Percentiles rank a stretch among this genome's conserved stretches.
Evolutionary conservation across 805 yeast genomes (phyloP).

Genomic region (Barnettozyma sp.): DNA sequence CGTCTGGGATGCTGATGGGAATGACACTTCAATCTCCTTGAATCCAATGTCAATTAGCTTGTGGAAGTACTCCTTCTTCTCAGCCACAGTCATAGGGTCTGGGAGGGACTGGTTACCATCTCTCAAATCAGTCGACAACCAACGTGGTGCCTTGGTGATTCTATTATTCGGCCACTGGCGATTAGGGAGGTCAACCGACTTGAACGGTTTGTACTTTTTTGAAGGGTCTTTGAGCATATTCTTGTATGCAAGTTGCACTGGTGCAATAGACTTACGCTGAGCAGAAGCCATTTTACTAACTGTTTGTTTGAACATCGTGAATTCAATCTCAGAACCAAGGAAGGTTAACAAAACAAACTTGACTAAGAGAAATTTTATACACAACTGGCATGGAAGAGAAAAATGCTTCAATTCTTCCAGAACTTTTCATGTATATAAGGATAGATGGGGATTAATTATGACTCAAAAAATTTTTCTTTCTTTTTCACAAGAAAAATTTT

Average conservation of each 20-base stretch:
- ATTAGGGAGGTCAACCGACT: constrained; percentile 48
- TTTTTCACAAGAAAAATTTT: too few relatives aligned
- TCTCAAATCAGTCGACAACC: constrained; percentile 75
- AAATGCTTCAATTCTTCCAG: too few relatives aligned
- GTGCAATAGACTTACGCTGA: constrained; percentile 22
- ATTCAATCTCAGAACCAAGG: too few relatives aligned
- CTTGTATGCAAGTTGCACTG: constrained; percentile 23
- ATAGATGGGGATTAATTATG: too few relatives aligned
- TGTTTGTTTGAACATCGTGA: constrained; percentile 21
- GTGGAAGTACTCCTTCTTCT: constrained; percentile 68
- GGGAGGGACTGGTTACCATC: constrained; percentile 81
- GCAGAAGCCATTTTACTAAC: constrained; percentile 24
- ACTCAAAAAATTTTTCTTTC: too few relatives aligned
- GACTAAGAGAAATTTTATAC: too few relatives aligned
- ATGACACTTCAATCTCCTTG: constrained; percentile 75
- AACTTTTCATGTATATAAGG: too few relatives aligned
- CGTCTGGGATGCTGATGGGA: constrained; percentile 78
- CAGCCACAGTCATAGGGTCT: constrained; percentile 73
- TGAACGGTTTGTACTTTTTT: constrained; percentile 49
- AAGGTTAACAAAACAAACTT: too few relatives aligned
- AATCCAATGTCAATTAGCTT: constrained; percentile 67
- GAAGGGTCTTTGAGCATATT: constrained; percentile 70
- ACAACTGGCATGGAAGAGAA: too few relatives aligned
- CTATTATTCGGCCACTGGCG: constrained; percentile 67
- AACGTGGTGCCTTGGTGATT: constrained; percentile 67